A percentile compares a stretch with the other conserved stretches of the same genome.
Evolutionary conservation across 441 rosid genomes (phyloP).

Genomic region (Erodium chrysanthum): DNA sequence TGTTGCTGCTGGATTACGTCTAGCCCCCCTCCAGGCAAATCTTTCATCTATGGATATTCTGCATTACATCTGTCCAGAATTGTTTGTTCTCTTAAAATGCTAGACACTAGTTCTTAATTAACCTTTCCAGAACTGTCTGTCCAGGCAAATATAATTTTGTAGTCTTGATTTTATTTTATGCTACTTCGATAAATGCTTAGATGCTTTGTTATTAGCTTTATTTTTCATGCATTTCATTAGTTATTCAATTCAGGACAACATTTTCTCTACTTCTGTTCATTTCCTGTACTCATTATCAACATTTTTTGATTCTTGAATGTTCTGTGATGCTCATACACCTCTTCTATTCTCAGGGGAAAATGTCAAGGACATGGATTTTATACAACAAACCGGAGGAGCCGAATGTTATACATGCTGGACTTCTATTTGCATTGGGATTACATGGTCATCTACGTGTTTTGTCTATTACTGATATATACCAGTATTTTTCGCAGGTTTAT

Average conservation of each 20-base stretch:
- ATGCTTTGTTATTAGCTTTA: constrained; percentile 4
- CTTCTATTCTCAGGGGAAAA: constrained; percentile 63
- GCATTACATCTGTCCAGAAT: not conserved
- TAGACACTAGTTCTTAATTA: not conserved
- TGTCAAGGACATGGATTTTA: constrained; percentile 90
- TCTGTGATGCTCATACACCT: constrained; percentile 6
- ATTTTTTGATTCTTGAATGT: constrained; percentile 13
- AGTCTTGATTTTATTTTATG: not conserved
- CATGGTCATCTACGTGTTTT: constrained; percentile 87
- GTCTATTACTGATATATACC: constrained; percentile 69
- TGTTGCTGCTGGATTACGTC: constrained; percentile 93
- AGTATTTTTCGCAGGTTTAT: constrained; percentile 74
- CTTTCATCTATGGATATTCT: not conserved
- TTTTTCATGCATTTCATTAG: not conserved
- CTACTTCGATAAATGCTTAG: not conserved
- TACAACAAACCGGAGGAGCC: constrained; percentile 92
- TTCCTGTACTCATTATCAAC: constrained; percentile 1
- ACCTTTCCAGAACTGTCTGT: not conserved
- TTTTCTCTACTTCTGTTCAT: not conserved
- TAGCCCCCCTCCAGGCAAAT: constrained; percentile 81
- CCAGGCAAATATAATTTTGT: constrained; percentile 2
- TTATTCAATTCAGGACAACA: not conserved
- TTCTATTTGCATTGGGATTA: constrained; percentile 85
- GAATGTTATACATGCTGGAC: constrained; percentile 85
- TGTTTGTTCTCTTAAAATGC: not conserved